Base-by-base conservation (phyloP, 345 rosid species). In the Raphanus raphanistrum region DNA sequence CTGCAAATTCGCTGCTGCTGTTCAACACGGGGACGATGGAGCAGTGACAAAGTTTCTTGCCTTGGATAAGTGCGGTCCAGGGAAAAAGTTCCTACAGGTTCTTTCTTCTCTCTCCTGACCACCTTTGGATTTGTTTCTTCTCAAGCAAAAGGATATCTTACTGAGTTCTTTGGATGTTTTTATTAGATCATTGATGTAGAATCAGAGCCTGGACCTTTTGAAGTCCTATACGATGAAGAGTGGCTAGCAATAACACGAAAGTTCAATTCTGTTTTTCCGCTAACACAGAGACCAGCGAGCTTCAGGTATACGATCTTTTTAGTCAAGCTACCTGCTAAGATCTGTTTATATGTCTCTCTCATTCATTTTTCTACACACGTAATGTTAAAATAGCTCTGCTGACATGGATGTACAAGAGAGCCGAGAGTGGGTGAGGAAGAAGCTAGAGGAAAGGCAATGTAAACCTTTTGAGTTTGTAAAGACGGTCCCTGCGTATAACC, bases 1-100 rank as follows among this genome's bases (percentile, higher is more conserved):
- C 82, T 95, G 97, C 82, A 88, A 92, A 82, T 92, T 95, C 77
- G 80, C 93, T 55, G 97, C 98, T 80, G 79, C 89, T 72, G 92
- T 95, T 81, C 90, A 90, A 73, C 99, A 92, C 68, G 91, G 93
- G 8, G 84, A 82, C 57, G 85, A 82, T 77, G 97, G 93, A 10
- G 76, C 86, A 7, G 65, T 88, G 48, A 92, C 98, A 4, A 95
- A 88, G 71, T 95, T 95, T 84, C 93, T 95, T 55, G 98, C 99
- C 29, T 92, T 92, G 6, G 97, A 91, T 81, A 95, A 91, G 74
- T 92, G 98, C 79, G 83, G 83, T 72, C 96, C 93, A 38, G 85
- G 94, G 32, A 87, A 79, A 76, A 88, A 83, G 68, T 92, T 90
- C 82, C 80, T 92, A 76, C 94, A 91, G 94, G 99, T 88, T 65